Conservation (phyloP, 2,329 filamentous ascomycete genomes). For the Microdochium paspali region DNA sequence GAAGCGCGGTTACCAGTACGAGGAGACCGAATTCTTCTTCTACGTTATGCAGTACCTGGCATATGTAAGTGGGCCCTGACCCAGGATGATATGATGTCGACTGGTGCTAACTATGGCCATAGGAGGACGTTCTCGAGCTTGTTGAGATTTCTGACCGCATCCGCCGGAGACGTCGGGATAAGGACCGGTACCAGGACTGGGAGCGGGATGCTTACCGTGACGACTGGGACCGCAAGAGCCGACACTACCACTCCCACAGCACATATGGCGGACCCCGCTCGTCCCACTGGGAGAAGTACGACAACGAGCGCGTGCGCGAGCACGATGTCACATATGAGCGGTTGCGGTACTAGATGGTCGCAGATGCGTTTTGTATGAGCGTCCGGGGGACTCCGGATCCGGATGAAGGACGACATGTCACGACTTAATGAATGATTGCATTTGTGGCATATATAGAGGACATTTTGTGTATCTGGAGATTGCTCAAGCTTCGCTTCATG, state of each 20-base stretch:
- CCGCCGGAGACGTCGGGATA: constrained; percentile 48
- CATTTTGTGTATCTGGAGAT: background rate
- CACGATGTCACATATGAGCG: constrained; percentile 58
- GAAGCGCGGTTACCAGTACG: constrained; percentile 73
- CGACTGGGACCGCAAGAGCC: constrained; percentile 34
- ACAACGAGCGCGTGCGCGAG: constrained; percentile 58
- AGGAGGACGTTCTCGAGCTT: constrained; percentile 83
- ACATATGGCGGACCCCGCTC: constrained; percentile 13
- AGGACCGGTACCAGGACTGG: constrained; percentile 44
- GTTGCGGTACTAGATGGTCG: background rate
- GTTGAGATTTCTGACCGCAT: constrained; percentile 79
- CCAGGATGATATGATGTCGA: background rate
- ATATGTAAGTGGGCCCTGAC: constrained; percentile 55
- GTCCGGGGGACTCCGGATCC: background rate
- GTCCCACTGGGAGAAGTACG: constrained; percentile 28
- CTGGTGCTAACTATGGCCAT: constrained; percentile 20
- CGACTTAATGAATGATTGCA: background rate
- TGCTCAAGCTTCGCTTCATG: background rate
- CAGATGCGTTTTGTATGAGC: too few species aligned
- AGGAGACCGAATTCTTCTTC: constrained; percentile 83
- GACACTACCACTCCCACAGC: constrained; percentile 9
- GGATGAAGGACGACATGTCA: background rate
- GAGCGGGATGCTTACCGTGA: constrained; percentile 46
- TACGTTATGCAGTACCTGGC: constrained; percentile 87
- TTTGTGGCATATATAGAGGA: background rate